phyloP scores from a whole-genome alignment of 2,329 filamentous ascomycete species.

The Sporothrix humicola region DNA sequence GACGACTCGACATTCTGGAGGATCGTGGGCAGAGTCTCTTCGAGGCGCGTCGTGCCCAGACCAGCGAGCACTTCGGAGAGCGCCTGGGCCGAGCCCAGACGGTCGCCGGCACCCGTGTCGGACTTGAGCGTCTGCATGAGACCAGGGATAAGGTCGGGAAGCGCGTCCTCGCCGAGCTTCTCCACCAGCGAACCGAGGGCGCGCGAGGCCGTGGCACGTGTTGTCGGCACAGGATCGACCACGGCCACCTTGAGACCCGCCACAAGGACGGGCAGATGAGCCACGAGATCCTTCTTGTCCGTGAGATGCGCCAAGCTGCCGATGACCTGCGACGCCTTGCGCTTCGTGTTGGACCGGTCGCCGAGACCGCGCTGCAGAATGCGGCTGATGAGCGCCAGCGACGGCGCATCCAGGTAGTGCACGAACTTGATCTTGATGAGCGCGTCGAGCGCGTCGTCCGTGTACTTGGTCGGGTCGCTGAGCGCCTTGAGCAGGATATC shows the following conservation, averaged over 20 bases:
- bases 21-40: constrained; percentile 95
- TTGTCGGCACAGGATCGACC: constrained; percentile 95
- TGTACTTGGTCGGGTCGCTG: constrained; percentile 96
- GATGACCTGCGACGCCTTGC: constrained; percentile 96
- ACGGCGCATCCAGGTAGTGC: constrained; percentile 97
- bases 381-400: constrained; percentile 89
- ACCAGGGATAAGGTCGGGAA: constrained; percentile 95
- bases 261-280: constrained; percentile 89
- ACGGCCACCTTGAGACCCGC: constrained; percentile 86
- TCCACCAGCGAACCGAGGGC: constrained; percentile 96
- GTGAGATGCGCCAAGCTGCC: constrained; percentile 96
- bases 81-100: constrained; percentile 93
- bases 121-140: constrained; percentile 98
- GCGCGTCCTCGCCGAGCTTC: constrained; percentile 94
- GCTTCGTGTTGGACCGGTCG: constrained; percentile 92
- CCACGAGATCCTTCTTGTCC: constrained; percentile 89
- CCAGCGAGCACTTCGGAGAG: constrained; percentile 95
- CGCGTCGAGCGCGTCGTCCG: constrained; percentile 89
- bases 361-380: constrained; percentile 91
- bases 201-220: constrained; percentile 92
- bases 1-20: constrained; percentile 93
- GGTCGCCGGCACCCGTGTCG: constrained; percentile 93
- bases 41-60: constrained; percentile 86
- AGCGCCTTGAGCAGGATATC: constrained; percentile 92
- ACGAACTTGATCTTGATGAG: constrained; percentile 98